phyloP scores from a whole-genome alignment of 78 protist genomes.

The Pirum gemmata region DNA sequence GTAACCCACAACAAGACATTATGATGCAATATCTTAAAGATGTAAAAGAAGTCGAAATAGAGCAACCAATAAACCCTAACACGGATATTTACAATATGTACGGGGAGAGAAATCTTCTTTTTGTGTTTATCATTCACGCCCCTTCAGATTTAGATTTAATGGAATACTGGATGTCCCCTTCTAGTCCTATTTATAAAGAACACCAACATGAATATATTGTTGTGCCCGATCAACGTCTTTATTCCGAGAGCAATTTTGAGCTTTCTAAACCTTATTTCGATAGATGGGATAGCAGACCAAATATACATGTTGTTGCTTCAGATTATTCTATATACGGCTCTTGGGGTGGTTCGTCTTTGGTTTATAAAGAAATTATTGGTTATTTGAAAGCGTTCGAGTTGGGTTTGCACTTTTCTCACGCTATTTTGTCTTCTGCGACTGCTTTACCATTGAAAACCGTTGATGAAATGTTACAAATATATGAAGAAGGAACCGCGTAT shows the following conservation, averaged over 20 bases:
- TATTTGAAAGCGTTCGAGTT: neutral
- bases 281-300: neutral
- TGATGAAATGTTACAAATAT: neutral
- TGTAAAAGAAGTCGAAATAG: no score
- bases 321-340: neutral
- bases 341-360: neutral
- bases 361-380: neutral
- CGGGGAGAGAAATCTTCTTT: neutral
- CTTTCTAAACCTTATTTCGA: neutral
- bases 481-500: neutral
- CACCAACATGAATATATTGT: neutral
- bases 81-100: no score
- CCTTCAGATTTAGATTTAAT: neutral
- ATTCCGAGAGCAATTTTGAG: neutral
- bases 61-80: no score
- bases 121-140: neutral
- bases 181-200: neutral
- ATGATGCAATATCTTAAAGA: neutral
- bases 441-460: neutral
- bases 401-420: neutral
- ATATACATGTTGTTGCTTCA: neutral
- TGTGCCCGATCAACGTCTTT: neutral
- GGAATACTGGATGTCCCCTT: neutral
- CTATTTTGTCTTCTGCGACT: neutral
- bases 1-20: neutral